Conservation (phyloP, 2,329 filamentous ascomycete genomes). For the Colletotrichum incanum region DNA sequence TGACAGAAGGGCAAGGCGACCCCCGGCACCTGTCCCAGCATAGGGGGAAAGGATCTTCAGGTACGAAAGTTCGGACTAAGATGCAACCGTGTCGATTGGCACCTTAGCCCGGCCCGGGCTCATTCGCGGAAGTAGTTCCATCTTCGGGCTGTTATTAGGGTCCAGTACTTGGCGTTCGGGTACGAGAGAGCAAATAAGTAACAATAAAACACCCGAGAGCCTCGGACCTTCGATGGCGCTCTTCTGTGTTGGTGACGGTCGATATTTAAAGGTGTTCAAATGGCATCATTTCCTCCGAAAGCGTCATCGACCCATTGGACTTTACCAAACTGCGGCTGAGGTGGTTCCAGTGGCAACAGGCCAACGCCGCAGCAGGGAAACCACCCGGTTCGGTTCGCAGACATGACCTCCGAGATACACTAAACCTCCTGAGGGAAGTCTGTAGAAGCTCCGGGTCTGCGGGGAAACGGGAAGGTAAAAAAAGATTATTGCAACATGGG, state of each 20-base stretch:
- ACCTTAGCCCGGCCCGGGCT: neutral
- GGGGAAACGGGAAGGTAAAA: constrained; percentile 32
- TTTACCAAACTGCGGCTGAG: neutral
- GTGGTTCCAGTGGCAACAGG: neutral
- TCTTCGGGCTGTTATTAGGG: neutral
- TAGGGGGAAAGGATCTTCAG: constrained; percentile 34
- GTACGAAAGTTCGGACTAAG: constrained; percentile 6
- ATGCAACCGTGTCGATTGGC: neutral
- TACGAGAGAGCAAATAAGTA: neutral
- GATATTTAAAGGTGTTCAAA: neutral
- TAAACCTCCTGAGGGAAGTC: constrained; percentile 8
- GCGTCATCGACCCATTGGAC: neutral
- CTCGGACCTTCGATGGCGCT: neutral
- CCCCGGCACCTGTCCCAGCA: neutral
- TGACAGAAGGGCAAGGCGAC: neutral
- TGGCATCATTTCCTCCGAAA: neutral
- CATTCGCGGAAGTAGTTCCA: neutral
- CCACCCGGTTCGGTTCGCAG: constrained; percentile 17
- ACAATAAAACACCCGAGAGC: neutral
- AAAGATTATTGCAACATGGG: constrained; percentile 20
- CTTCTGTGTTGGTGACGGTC: too few relatives aligned
- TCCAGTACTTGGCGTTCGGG: neutral
- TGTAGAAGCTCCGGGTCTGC: constrained; percentile 20
- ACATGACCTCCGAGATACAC: neutral
- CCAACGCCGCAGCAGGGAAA: constrained; percentile 10